Percentiles rank a stretch among this genome's conserved stretches.
These are phyloP conservation scores for Magnolia officinalis DNA, from an alignment of 164 flowering plant genomes.

Conservation along the genomic window DNA sequence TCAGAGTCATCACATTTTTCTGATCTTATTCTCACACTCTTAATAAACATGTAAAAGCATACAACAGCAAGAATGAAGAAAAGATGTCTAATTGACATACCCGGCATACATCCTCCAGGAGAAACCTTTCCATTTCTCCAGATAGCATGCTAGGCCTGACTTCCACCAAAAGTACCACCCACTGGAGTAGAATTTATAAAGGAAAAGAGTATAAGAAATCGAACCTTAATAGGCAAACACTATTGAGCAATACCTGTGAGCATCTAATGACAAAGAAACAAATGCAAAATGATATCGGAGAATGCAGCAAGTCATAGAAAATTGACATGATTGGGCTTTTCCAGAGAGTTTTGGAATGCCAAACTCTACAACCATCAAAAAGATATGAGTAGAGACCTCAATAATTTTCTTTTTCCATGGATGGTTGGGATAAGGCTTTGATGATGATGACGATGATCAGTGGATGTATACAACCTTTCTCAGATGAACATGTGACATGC, in stretches of 20 bases:
- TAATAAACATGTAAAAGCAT: neutral
- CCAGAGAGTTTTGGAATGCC: neutral
- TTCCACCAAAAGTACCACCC: constrained; percentile 66
- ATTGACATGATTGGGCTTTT: neutral
- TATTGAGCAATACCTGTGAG: neutral
- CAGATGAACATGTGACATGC: neutral
- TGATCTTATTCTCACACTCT: neutral
- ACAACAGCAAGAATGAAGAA: neutral
- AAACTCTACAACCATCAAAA: neutral
- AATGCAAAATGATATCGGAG: neutral
- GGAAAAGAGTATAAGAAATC: neutral
- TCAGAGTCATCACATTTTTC: too few relatives aligned
- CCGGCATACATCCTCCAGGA: constrained; percentile 62
- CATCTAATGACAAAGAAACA: neutral
- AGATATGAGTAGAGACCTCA: neutral
- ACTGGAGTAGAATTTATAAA: constrained; percentile 31
- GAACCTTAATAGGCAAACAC: neutral
- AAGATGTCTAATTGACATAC: constrained; percentile 24
- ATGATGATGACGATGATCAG: too few relatives aligned
- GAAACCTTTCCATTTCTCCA: constrained; percentile 68
- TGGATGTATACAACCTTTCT: neutral
- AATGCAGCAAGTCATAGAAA: neutral
- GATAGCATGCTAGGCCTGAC: constrained; percentile 79
- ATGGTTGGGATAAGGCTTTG: neutral
- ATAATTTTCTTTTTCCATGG: neutral